Conservation (phyloP, 1,284 basidiomycete genomes). For the Golubevia sp. region DNA sequence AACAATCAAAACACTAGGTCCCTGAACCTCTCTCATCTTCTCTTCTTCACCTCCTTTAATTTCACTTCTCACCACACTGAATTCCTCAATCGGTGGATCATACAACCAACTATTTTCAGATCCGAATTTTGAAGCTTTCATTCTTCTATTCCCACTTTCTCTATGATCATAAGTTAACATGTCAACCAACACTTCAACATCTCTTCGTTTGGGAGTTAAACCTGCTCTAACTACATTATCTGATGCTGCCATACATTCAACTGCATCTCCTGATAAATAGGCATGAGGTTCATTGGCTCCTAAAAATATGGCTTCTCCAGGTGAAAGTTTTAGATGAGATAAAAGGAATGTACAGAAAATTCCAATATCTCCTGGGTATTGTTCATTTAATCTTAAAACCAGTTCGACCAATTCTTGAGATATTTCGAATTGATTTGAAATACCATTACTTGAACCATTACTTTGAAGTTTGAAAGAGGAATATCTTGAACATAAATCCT, state of each 20-base stretch:
- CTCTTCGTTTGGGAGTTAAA: constrained; percentile 92
- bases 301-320: constrained; percentile 90
- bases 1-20: constrained; percentile 82
- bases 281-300: constrained; percentile 96
- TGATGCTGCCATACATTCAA: constrained; percentile 58
- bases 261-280: constrained; percentile 71
- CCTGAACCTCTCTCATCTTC: constrained; percentile 70
- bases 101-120: constrained; percentile 69
- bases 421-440: constrained; percentile 13
- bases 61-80: constrained; percentile 76
- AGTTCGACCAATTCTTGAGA: constrained; percentile 65
- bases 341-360: constrained; percentile 89
- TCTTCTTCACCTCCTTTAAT: constrained; percentile 67
- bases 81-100: constrained; percentile 92
- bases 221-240: constrained; percentile 99
- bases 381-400: constrained; percentile 73
- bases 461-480: background rate
- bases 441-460: background rate
- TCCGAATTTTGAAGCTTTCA: constrained; percentile 24
- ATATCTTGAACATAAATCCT: too few relatives aligned
- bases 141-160: constrained; percentile 20
- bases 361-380: constrained; percentile 93
- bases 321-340: constrained; percentile 79
- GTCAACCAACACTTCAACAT: constrained; percentile 83
- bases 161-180: constrained; percentile 82